Percentiles rank a stretch among this genome's conserved stretches.
These are phyloP conservation scores for Acacia confusa DNA, from an alignment of 306 rosid genomes.

Conservation along the genomic window DNA sequence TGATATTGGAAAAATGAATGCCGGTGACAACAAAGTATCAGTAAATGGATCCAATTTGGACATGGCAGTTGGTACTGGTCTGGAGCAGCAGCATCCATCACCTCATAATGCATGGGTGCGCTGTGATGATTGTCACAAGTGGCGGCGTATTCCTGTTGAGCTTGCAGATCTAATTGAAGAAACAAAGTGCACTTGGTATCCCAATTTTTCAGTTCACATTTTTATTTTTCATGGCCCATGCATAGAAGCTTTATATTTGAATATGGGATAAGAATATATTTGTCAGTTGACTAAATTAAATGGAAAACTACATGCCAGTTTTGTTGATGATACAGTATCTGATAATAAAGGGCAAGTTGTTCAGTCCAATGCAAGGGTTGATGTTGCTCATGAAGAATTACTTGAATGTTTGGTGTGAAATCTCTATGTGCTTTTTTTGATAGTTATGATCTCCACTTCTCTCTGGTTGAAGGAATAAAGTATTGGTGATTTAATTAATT, in stretches of 20 bases:
- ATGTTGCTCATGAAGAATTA: not conserved
- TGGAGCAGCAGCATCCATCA: slow-evolving; percentile 56
- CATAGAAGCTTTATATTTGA: slow-evolving; percentile 21
- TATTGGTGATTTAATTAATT: not conserved
- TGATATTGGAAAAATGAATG: slow-evolving; percentile 37
- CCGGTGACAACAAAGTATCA: slow-evolving; percentile 37
- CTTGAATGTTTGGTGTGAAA: not conserved
- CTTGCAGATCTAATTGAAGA: slow-evolving; percentile 84
- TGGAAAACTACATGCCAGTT: not conserved
- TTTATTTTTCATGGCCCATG: slow-evolving; percentile 21
- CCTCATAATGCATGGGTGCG: slow-evolving; percentile 88
- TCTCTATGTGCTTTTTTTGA: not conserved
- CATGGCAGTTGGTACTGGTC: slow-evolving; percentile 41
- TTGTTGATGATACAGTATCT: not conserved
- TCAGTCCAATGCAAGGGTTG: not conserved
- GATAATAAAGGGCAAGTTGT: not conserved
- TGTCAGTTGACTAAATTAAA: slow-evolving; percentile 14
- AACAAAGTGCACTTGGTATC: slow-evolving; percentile 83
- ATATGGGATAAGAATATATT: slow-evolving; percentile 24
- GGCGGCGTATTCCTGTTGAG: slow-evolving; percentile 92
- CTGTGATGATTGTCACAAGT: slow-evolving; percentile 91
- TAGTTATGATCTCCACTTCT: not conserved
- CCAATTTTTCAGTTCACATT: slow-evolving; percentile 16
- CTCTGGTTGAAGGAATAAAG: not conserved
- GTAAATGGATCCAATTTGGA: slow-evolving; percentile 41